Evolutionary conservation across 2,329 filamentous ascomycete species (phyloP).

Genomic region (Ilyonectria destructans): DNA sequence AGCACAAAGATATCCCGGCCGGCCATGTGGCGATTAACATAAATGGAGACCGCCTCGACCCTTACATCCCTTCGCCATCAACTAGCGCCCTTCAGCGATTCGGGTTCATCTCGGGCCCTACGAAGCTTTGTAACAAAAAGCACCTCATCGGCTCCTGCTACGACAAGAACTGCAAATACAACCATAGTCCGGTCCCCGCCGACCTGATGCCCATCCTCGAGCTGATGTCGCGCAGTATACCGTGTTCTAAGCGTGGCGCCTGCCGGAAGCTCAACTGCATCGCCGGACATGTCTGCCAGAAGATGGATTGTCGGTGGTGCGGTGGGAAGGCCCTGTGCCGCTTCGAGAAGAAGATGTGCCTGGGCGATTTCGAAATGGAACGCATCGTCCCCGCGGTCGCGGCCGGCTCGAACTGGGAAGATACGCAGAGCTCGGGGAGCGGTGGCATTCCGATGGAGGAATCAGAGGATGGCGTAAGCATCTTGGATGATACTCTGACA

Average conservation of each 20-base stretch:
- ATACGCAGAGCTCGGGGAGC: slow-evolving; percentile 5
- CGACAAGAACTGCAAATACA: slow-evolving; percentile 38
- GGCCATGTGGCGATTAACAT: slow-evolving; percentile 38
- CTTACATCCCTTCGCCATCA: slow-evolving; percentile 30
- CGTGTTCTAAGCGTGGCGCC: slow-evolving; percentile 33
- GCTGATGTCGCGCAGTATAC: slow-evolving; percentile 37
- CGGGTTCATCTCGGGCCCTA: slow-evolving; percentile 32
- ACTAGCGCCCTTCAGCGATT: slow-evolving; percentile 31
- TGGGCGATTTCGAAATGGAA: slow-evolving; percentile 34
- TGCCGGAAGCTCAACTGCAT: slow-evolving; percentile 39
- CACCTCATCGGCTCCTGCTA: slow-evolving; percentile 38
- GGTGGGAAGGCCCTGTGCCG: slow-evolving; percentile 41
- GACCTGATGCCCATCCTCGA: slow-evolving; percentile 38
- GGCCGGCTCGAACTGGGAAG: slow-evolving; percentile 29
- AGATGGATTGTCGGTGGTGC: slow-evolving; percentile 38
- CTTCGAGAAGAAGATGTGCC: slow-evolving; percentile 34
- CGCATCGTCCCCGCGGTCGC: slow-evolving; percentile 2
- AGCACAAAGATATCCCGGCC: slow-evolving; percentile 33
- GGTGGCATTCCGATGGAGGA: not conserved
- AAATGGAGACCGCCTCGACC: slow-evolving; percentile 38
- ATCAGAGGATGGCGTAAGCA: not conserved
- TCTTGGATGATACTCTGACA: not conserved
- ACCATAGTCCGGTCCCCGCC: slow-evolving; percentile 38
- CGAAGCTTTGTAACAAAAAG: slow-evolving; percentile 42
- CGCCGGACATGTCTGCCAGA: slow-evolving; percentile 43